Percentiles rank a stretch among this genome's conserved stretches.
These are phyloP conservation scores for Angophora floribunda DNA, from an alignment of 345 rosid species.

Conservation along the genomic window DNA sequence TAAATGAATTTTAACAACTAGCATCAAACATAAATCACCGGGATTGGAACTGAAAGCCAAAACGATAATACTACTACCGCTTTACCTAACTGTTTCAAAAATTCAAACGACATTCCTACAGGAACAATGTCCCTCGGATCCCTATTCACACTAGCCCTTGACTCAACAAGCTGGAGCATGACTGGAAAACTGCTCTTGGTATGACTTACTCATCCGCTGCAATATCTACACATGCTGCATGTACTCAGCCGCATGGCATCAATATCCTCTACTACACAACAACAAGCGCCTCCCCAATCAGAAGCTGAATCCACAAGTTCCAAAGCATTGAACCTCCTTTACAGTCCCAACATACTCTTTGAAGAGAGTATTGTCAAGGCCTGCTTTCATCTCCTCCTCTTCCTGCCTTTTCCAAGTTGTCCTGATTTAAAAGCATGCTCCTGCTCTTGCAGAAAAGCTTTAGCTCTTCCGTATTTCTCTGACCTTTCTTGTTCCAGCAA, in stretches of 20 bases:
- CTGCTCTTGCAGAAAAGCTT: constrained; percentile 90
- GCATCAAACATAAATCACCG: background rate
- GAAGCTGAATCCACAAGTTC: background rate
- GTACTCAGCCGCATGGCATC: background rate
- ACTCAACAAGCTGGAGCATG: background rate
- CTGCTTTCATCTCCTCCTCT: constrained; percentile 33
- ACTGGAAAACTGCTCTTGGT: background rate
- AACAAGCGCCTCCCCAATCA: background rate
- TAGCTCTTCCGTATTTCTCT: constrained; percentile 60
- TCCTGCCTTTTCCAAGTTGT: constrained; percentile 71
- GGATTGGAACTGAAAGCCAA: background rate
- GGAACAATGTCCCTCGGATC: background rate
- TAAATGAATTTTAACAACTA: background rate
- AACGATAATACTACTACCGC: background rate
- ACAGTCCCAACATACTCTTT: background rate
- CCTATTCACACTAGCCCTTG: background rate
- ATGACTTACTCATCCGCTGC: background rate
- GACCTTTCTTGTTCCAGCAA: constrained; percentile 42
- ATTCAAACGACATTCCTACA: background rate
- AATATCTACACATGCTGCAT: background rate
- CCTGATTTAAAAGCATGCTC: constrained; percentile 85
- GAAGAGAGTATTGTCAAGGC: background rate
- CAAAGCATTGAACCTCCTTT: background rate
- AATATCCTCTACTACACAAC: background rate
- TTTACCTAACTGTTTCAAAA: background rate